Conservation (phyloP, 306 rosid genomes). For the Dalbergia oliveri region DNA sequence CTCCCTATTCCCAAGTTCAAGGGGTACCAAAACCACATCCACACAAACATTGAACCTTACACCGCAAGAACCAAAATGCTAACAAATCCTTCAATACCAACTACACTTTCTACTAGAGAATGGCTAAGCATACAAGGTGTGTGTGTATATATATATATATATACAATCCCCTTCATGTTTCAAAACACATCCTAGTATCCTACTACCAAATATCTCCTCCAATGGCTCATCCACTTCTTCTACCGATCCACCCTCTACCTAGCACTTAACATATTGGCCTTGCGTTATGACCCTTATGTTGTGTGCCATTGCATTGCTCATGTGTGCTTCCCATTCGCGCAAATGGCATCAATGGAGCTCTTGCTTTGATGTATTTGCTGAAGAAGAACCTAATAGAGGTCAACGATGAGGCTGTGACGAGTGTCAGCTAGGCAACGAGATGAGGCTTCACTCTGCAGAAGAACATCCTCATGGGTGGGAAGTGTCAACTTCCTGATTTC, state of each 20-base stretch:
- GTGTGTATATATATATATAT: constrained; percentile 28
- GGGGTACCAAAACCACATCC: constrained; percentile 59
- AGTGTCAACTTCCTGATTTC: constrained; percentile 93
- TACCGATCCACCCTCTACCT: constrained; percentile 37
- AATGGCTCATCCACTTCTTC: constrained; percentile 81
- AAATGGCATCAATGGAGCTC: constrained; percentile 63
- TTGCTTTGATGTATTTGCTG: constrained; percentile 46
- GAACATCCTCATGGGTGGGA: constrained; percentile 94
- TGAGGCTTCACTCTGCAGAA: constrained; percentile 73
- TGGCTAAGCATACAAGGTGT: background rate
- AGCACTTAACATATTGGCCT: constrained; percentile 55
- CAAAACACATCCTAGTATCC: constrained; percentile 37
- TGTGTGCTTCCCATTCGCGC: constrained; percentile 85
- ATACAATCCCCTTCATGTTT: constrained; percentile 33
- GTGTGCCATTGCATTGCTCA: constrained; percentile 69
- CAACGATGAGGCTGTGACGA: constrained; percentile 45
- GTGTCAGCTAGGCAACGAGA: constrained; percentile 49
- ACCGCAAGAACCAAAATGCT: constrained; percentile 24
- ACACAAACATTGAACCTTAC: background rate
- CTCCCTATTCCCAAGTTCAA: constrained; percentile 36
- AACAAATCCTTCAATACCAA: constrained; percentile 67
- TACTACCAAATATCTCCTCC: constrained; percentile 7
- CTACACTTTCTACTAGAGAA: constrained; percentile 48
- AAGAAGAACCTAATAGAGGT: constrained; percentile 61
- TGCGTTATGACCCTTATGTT: constrained; percentile 59